Evolutionary conservation across 352 stramenopile species (phyloP).

Genomic region (Pythium folliculosum): DNA sequence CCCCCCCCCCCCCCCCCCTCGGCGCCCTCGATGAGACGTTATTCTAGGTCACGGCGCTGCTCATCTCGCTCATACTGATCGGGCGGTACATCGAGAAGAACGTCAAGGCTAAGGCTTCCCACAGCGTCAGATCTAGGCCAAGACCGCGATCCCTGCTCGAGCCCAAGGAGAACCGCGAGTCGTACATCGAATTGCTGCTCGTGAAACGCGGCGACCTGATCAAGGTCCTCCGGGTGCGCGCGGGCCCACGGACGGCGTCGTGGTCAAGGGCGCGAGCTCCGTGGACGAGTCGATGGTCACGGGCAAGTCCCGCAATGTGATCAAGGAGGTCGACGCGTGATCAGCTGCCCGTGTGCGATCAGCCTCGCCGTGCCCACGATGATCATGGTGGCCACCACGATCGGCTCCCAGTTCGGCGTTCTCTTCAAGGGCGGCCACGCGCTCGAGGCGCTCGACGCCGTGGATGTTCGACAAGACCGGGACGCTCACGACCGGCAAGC

Average conservation of each 20-base stretch:
- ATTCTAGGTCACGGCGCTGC: slow-evolving; percentile 68
- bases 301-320: slow-evolving; percentile 65
- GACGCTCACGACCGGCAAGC: slow-evolving; percentile 64
- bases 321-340: slow-evolving; percentile 65
- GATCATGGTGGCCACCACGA: slow-evolving; percentile 78
- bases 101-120: slow-evolving; percentile 67
- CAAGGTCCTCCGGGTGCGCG: slow-evolving; percentile 63
- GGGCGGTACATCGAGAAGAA: slow-evolving; percentile 76
- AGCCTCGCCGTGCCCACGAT: slow-evolving; percentile 74
- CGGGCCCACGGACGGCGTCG: slow-evolving; percentile 71
- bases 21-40: slow-evolving; percentile 48
- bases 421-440: slow-evolving; percentile 79
- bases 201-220: slow-evolving; percentile 69
- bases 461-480: slow-evolving; percentile 87
- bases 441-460: slow-evolving; percentile 64
- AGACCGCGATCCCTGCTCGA: slow-evolving; percentile 90
- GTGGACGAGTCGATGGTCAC: slow-evolving; percentile 85
- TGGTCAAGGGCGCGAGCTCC: slow-evolving; percentile 61
- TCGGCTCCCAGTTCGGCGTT: slow-evolving; percentile 77
- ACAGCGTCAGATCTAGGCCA: slow-evolving; percentile 73
- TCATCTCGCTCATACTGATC: slow-evolving; percentile 77
- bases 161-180: slow-evolving; percentile 41
- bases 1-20: slow-evolving; percentile 37
- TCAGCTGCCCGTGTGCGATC: slow-evolving; percentile 78
- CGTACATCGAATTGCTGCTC: slow-evolving; percentile 78